Evolutionary conservation across 2,329 filamentous ascomycete genomes (phyloP).

Genomic region (Fusarium sp.): DNA sequence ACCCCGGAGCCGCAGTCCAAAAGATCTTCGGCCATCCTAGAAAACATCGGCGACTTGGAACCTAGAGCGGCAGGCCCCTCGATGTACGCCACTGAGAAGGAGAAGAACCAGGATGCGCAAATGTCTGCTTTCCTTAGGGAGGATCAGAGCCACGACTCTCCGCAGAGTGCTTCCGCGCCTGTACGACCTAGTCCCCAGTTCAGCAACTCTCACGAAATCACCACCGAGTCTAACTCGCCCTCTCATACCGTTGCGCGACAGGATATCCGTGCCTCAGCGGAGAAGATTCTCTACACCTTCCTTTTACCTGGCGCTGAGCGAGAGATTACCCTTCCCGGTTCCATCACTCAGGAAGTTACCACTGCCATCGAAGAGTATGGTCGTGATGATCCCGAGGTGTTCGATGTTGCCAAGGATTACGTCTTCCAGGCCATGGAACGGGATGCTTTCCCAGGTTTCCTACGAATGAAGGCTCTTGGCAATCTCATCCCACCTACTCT

Average conservation of each 20-base stretch:
- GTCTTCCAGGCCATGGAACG: conserved; percentile 99
- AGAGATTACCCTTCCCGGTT: conserved; percentile 91
- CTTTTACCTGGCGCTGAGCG: conserved; percentile 94
- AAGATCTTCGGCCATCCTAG: conserved; percentile 83
- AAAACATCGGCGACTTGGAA: conserved; percentile 75
- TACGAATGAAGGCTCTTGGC: conserved; percentile 92
- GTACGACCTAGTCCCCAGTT: conserved; percentile 65
- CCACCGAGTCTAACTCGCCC: conserved; percentile 83
- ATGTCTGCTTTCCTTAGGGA: conserved; percentile 90
- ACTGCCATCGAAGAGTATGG: conserved; percentile 89
- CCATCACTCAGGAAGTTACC: conserved; percentile 87
- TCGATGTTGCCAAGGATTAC: conserved; percentile 97
- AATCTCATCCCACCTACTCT: conserved; percentile 94
- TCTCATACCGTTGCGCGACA: conserved; percentile 85
- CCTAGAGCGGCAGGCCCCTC: conserved; percentile 68
- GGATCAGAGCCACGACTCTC: conserved; percentile 67
- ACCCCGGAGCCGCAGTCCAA: conserved; percentile 94
- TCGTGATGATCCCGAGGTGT: conserved; percentile 95
- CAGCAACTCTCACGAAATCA: conserved; percentile 69
- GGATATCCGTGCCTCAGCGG: conserved; percentile 91
- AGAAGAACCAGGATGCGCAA: conserved; percentile 84
- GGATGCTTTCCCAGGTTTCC: conserved; percentile 97
- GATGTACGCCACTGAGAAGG: conserved; percentile 74
- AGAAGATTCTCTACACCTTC: conserved; percentile 99
- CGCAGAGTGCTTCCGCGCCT: conserved; percentile 60